Evolutionary conservation across 768 basidiomycete species (phyloP).

Genomic region (Serendipita sp.): DNA sequence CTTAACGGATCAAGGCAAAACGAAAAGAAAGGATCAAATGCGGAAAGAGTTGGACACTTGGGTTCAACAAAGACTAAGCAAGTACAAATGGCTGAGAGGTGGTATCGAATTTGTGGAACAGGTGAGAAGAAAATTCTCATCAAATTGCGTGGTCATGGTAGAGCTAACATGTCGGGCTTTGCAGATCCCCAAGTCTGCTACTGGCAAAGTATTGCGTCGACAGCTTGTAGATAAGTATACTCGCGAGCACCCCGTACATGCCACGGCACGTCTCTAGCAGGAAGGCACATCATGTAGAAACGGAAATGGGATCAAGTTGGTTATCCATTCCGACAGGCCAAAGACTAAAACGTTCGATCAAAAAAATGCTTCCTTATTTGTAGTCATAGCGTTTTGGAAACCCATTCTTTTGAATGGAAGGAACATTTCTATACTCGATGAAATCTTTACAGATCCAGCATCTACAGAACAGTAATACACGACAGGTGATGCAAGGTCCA

Average conservation of each 20-base stretch:
- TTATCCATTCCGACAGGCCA: no score
- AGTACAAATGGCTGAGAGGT: constrained; percentile 62
- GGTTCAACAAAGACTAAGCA: constrained; percentile 47
- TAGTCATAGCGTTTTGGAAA: no score
- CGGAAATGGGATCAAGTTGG: no score
- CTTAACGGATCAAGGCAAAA: constrained; percentile 38
- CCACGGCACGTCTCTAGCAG: no score
- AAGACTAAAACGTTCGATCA: no score
- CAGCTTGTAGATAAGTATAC: background rate
- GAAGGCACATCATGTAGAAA: no score
- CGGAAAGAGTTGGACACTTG: constrained; percentile 39
- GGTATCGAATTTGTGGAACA: constrained; percentile 49
- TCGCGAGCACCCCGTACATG: background rate
- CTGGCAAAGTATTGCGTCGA: background rate
- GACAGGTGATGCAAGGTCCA: no score
- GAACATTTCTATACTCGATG: no score
- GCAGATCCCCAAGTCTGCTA: background rate
- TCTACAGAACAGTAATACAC: no score
- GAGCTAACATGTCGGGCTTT: background rate
- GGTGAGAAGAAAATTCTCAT: constrained; percentile 24
- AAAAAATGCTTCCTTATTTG: no score
- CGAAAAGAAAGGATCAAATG: constrained; percentile 26
- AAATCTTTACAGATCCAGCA: no score
- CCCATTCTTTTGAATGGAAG: no score
- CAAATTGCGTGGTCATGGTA: background rate